phyloP scores from a whole-genome alignment of 2,329 filamentous ascomycete genomes.

The Fusarium compactum region DNA sequence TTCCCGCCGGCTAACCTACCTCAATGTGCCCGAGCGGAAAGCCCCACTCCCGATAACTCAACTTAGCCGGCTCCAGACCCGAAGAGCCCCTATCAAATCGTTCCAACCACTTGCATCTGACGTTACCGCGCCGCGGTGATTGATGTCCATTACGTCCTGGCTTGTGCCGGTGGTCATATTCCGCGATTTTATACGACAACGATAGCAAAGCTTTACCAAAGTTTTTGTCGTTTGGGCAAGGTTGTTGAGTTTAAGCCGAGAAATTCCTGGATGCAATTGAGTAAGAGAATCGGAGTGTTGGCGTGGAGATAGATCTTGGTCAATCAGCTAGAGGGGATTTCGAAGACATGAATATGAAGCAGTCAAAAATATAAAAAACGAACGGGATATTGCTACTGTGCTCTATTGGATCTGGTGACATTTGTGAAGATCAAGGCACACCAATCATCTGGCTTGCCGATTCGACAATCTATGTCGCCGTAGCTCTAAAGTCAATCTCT shows the following conservation, averaged over 20 bases:
- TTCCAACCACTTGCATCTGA: constrained; percentile 13
- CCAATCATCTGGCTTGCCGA: constrained; percentile 9
- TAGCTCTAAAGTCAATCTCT: constrained; percentile 1
- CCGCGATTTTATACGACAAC: constrained; percentile 35
- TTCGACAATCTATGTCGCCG: constrained; percentile 16
- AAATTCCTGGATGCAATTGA: constrained; percentile 25
- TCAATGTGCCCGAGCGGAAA: constrained; percentile 13
- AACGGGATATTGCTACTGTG: background rate
- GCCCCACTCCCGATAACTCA: constrained; percentile 28
- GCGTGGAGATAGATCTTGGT: background rate
- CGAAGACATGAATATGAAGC: background rate
- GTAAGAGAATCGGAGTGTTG: constrained; percentile 14
- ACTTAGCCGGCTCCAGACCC: constrained; percentile 40
- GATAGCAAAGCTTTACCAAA: constrained; percentile 23
- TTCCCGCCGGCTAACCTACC: constrained; percentile 37
- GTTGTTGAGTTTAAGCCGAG: constrained; percentile 21
- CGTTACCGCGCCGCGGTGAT: constrained; percentile 38
- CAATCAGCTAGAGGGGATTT: background rate
- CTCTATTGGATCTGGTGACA: background rate
- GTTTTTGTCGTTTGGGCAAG: constrained; percentile 10
- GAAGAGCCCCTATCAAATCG: constrained; percentile 33
- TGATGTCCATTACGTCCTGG: constrained; percentile 44
- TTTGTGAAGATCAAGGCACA: background rate
- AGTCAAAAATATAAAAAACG: background rate
- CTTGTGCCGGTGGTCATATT: constrained; percentile 33